Base-by-base conservation (phyloP, 2,329 filamentous ascomycete genomes). In the Aphanocladium album region DNA sequence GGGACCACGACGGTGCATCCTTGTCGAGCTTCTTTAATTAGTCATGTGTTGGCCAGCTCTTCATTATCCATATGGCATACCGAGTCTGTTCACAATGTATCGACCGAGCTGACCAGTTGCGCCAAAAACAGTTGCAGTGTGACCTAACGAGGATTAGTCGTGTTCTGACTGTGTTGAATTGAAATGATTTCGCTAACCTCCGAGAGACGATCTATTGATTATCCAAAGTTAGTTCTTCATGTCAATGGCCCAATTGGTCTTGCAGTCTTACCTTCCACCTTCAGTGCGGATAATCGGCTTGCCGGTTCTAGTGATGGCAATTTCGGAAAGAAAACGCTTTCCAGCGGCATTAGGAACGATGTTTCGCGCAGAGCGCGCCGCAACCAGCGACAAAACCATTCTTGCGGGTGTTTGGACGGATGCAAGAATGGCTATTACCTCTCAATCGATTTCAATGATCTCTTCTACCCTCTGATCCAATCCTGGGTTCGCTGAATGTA, bases 111-210 rank as follows among this genome's bases (percentile, higher is more conserved):
- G 93, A 66, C 95, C 95, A 64, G 93, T 97, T 71, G 95, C 95
- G 77, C 95, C 95, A 78, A 99, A 99, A 70, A 99, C 93, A 62
- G 95, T 99, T 64, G 90, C 93, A 64, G 93, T 97, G 79, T 98
- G 92, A 67, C 93, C 93, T 91, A 76, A 62, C 57, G 55, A 62
- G 63, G 62, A 61, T 64, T 67, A 72, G 70, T 60, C 57, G 65
- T 62, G 62, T 63, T 53, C 52, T 58, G 43, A 51, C 39, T 57
- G 58, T 58, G 60, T 55, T 57, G 33, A 49, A 30, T 66, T 55
- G 56, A 57, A 64, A 19, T 11, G 23, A 21, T 7, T 41, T 21
- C 57, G 56, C 72, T 70, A 86, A 96, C 91, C 91, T 88, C 91
- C 91, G 66, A 96, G 83, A 67, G 90, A 90, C 66, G 89, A 93